A percentile compares a stretch with the other conserved stretches of the same genome.
Conservation (phyloP, 148 eudicot genomes). For the Rhododendron mucronatum region DNA sequence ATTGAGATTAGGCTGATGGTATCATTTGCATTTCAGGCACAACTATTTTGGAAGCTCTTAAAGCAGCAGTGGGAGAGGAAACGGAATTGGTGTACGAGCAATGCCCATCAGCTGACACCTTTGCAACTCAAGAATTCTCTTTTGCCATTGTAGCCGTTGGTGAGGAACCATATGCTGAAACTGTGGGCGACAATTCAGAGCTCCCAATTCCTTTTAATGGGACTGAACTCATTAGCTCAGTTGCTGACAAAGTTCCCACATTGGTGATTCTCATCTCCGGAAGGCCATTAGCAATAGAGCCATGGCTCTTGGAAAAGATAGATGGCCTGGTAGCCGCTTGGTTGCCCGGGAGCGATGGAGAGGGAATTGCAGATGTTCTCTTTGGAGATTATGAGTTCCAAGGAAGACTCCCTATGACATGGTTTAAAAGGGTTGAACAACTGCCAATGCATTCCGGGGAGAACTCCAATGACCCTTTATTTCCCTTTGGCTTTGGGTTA, state of each 20-base stretch:
- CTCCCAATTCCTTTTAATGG: conserved; percentile 77
- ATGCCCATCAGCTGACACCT: conserved; percentile 59
- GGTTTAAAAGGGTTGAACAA: conserved; percentile 80
- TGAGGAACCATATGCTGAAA: conserved; percentile 83
- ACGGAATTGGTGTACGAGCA: conserved; percentile 61
- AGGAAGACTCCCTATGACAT: conserved; percentile 73
- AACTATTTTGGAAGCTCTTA: conserved; percentile 78
- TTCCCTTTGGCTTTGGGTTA: conserved; percentile 80
- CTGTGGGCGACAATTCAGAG: conserved; percentile 60
- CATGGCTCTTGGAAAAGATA: conserved; percentile 57
- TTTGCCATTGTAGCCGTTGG: conserved; percentile 85
- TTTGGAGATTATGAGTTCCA: conserved; percentile 78
- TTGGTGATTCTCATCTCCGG: conserved; percentile 72
- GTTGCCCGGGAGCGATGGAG: conserved; percentile 90
- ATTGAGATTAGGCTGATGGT: not conserved
- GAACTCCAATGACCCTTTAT: conserved; percentile 59
- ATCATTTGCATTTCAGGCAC: conserved; percentile 45
- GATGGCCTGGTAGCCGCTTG: conserved; percentile 88
- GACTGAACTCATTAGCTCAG: conserved; percentile 44
- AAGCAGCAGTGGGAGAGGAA: conserved; percentile 42
- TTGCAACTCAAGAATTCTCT: conserved; percentile 46
- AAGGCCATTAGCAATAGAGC: conserved; percentile 72
- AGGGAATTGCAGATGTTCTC: conserved; percentile 74
- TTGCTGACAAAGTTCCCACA: conserved; percentile 68
- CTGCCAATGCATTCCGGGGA: conserved; percentile 47